Evolutionary conservation across 2,329 filamentous ascomycete species (phyloP), one percentile per base, ranked within the genome.

Genomic region (Penicillium sp.): DNA sequence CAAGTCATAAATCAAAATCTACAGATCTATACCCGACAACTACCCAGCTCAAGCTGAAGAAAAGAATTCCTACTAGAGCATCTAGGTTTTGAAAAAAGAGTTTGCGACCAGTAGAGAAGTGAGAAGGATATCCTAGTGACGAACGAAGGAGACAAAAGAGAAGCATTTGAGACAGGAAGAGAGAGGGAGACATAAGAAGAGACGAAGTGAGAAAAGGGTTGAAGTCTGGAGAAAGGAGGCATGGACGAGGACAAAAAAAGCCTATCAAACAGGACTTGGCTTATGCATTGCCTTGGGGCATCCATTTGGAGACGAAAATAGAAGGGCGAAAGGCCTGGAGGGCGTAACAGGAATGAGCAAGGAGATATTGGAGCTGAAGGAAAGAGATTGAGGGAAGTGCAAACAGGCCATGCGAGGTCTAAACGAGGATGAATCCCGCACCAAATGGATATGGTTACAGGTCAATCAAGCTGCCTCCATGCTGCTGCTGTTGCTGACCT

Each of bases 381-480:
- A 21, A 38, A 39, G 9, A 13, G 18, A 39, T 39, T 16, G 33
- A 18, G 6, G 33, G 1, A 16, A 36, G 21, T 39, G 36, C 36
- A 39, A 39, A 10, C 36, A 21, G 4, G 36, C 18, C 16, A 39
- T 39, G 18, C 2, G 36, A 18, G 16, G 21, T 23, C 16, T 21
- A 21, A 39, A 18, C 16, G 9, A 21, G 16, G 5, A 12, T 39
- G 15, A 8, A 39, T 12, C 36, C 13, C 12, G 36, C 6, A 21
- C 18, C 36, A 38, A 9, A 3, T 36, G 4, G 6, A 39, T n/a
- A 4, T 13, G 33, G 47, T 62, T 66, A 84, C 64, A 86, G 70
- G 70, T 86, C 84, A 67, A 86, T 86, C 73, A 86, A 68, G 66
- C 83, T 86, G 49, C 81, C 80, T 52, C 76, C 72, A 47, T 76